phyloP scores from a whole-genome alignment of 768 basidiomycete genomes.

The Phlebiopsis gigantea region DNA sequence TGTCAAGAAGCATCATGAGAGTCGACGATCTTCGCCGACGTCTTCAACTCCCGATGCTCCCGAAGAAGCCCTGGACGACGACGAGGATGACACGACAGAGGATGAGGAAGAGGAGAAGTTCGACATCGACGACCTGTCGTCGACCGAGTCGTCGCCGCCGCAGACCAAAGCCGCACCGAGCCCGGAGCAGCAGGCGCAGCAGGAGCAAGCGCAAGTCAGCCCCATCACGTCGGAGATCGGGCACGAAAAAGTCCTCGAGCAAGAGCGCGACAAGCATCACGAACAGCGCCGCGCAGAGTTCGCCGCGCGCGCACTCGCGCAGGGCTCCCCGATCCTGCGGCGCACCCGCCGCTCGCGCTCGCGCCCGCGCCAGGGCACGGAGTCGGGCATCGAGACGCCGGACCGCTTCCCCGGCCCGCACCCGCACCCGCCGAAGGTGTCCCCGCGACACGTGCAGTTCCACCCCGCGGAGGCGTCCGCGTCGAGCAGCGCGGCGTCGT shows the following conservation, averaged over 20 bases:
- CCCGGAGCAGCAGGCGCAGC: background rate
- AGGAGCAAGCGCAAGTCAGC: constrained; percentile 1
- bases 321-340: constrained; percentile 25
- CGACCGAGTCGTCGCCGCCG: constrained; percentile 39
- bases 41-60: constrained; percentile 31
- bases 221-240: constrained; percentile 8
- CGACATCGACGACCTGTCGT: constrained; percentile 87
- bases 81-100: constrained; percentile 37
- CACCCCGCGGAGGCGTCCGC: constrained; percentile 27
- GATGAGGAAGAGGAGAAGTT: constrained; percentile 73
- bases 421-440: constrained; percentile 41
- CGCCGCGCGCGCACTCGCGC: constrained; percentile 15
- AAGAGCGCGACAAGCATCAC: background rate
- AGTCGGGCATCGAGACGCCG: constrained; percentile 61
- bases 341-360: constrained; percentile 25
- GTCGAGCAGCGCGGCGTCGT: constrained; percentile 35
- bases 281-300: constrained; percentile 14
- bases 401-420: constrained; percentile 50
- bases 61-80: constrained; percentile 32
- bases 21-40: constrained; percentile 7
- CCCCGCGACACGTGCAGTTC: constrained; percentile 51
- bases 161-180: constrained; percentile 11
- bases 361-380: constrained; percentile 29
- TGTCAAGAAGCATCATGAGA: constrained; percentile 19
- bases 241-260: constrained; percentile 17